Percentiles rank a stretch among this genome's conserved stretches.
phyloP scores from a whole-genome alignment of 805 yeast genomes.

The Scheffersomyces amazonensis region DNA sequence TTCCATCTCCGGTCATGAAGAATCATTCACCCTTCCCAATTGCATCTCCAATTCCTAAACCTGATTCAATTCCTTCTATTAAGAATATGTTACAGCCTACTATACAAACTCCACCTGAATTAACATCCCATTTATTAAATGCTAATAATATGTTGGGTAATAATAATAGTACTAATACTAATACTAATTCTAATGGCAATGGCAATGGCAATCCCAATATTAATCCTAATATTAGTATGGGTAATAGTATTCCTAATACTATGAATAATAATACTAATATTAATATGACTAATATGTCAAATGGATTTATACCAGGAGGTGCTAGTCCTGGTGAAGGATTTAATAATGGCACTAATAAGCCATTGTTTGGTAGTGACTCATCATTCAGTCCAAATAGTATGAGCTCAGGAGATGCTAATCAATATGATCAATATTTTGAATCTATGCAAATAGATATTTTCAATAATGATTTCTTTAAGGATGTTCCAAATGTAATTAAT shows the following conservation, averaged over 20 bases:
- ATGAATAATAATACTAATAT: not conserved
- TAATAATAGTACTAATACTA: not conserved
- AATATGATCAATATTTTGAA: slow-evolving; percentile 22
- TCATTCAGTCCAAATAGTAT: slow-evolving; percentile 1
- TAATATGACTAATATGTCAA: not conserved
- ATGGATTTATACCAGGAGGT: not conserved
- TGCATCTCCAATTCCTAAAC: not conserved
- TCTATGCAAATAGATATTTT: slow-evolving; percentile 25
- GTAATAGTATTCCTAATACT: too few species aligned
- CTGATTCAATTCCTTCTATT: slow-evolving; percentile 7
- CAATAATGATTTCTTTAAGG: slow-evolving; percentile 23
- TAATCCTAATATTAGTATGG: not conserved
- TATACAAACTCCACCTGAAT: not conserved
- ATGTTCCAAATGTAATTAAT: slow-evolving; percentile 18
- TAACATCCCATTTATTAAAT: not conserved
- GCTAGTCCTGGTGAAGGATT: not conserved
- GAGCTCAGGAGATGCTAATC: slow-evolving; percentile 6
- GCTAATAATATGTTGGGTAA: not conserved
- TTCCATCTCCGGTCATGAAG: not conserved
- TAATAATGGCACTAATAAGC: slow-evolving; percentile 3
- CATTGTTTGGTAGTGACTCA: not conserved
- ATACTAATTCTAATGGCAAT: not conserved
- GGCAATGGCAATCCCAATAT: not conserved
- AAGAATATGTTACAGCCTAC: slow-evolving; percentile 4
- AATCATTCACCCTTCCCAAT: not conserved